Evolutionary conservation across 192 early-diverging fungal species (phyloP), one percentile per base, ranked within the genome.

Genomic region (Geranomyces michiganensis): DNA sequence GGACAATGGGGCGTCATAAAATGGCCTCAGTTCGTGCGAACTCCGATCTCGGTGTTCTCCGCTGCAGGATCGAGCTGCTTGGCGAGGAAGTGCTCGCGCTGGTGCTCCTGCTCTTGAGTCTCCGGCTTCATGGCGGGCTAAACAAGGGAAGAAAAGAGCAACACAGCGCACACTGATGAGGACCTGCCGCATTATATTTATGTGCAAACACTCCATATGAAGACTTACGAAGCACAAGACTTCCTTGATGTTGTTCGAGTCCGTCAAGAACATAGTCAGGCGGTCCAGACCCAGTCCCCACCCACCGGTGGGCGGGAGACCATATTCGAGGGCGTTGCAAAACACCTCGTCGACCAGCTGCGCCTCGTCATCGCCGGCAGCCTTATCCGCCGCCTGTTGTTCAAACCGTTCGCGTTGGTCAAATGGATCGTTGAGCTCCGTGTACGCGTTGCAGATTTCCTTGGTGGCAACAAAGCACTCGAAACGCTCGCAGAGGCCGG

Each of bases 371-470:
- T 99, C 97, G 72, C 97, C 97, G 62, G 93, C 93, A 66, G 85
- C 97, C 90, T 99, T 99, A 78, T 99, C 96, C 33, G 72, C 80
- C 30, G 97, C 97, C 85, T 99, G 97, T 86, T 97, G 94, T 45
- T 89, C 96, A 80, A 99, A 99, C 75, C 96, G 87, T 79, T 96
- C 94, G 67, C 97, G 92, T 84, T 99, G 97, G 73, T 96, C 97
- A 77, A 95, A 96, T 46, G 97, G 97, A 85, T 99, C 97, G 87
- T 99, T 99, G 80, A 99, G 88, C 89, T 99, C 97, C 8, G 97
- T 99, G 90, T 98, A 99, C 26, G 96, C 93, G 72, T 99, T 99
- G 86, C 93, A 94, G 59, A 99, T 87, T 78, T 99, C 97, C 91
- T 98, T 99, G 81, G 94, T 96, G 65, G 94, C 96, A 6, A 99